Base-by-base conservation (phyloP, 1,139 yeast genomes). In the Magnusiomyces paraingens region DNA sequence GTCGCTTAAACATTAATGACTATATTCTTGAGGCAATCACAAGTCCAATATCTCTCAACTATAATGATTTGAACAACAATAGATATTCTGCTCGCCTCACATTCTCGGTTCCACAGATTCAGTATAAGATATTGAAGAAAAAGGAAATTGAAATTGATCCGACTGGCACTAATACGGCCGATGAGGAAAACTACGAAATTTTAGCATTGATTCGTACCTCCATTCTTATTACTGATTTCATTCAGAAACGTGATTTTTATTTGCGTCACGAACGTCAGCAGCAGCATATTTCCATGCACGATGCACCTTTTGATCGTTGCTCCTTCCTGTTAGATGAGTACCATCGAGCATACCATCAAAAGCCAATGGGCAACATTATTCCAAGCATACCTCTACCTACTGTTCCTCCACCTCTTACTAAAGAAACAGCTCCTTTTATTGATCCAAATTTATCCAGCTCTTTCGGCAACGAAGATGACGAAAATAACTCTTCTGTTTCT, bases 251-350 rank as follows among this genome's bases (percentile, higher is more conserved):
- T 6, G 73, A 82, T 51, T 79, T 77, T 64, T 66, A 67, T 1
- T 73, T 73, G 10, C 78, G 78, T 48, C 70, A 81, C 55, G 66
- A 66, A 11, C 65, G 70, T 18, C 96, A 90, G 66, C 84, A 84
- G 55, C 73, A 74, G 5, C 95, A 87, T 66, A 72, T 90, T 1
- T 72, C 80, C 22, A 62, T 73, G 12, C 86, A 87, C 63, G 99
- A 93, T 71, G 86, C 88, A 0, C 91, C 96, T 0, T 89, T 81
- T 60, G 94, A 87, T 61, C 71, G 99, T 52, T 73, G 82, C 21
- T 84, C 95, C 0, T 90, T 89, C 64, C 67, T 91, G 40, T 68
- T 91, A 17, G 78, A 78, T 10, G 75, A 74, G 12, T 75, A 77
- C 18, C 70, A 72, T 18, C 74, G 82, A 54, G 66, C 72, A 14